A percentile compares a stretch with the other conserved stretches of the same genome.
These are phyloP conservation scores for Breviolum minutum DNA, from an alignment of 73 alveolate genomes.

Conservation along the genomic window DNA sequence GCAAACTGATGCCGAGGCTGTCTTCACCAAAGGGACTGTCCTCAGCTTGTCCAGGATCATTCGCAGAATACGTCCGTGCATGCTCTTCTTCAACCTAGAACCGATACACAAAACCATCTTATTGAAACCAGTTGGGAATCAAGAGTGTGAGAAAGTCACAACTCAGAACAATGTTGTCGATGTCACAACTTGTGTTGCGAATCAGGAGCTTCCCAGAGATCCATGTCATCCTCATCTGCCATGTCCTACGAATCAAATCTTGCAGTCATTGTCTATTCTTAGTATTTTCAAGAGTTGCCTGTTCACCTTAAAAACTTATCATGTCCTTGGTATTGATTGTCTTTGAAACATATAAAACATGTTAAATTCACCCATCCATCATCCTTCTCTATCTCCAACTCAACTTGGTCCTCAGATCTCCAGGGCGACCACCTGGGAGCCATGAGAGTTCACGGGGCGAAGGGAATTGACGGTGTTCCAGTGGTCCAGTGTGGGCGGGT, in stretches of 20 bases:
- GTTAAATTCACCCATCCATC: too few species aligned
- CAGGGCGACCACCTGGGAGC: constrained; percentile 13
- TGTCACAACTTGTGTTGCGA: background rate
- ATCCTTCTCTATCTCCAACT: background rate
- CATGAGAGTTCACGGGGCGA: too few species aligned
- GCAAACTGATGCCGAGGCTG: constrained; percentile 34
- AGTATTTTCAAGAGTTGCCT: too few species aligned
- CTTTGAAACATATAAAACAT: too few species aligned
- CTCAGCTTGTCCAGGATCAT: background rate
- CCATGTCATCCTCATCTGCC: constrained; percentile 51
- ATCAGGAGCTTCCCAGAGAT: constrained; percentile 18
- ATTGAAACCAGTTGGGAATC: too few species aligned
- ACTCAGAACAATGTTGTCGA: background rate
- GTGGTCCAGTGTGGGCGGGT: too few species aligned
- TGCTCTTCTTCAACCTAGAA: too few species aligned
- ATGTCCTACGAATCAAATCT: background rate
- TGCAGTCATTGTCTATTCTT: background rate
- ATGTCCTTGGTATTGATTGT: too few species aligned
- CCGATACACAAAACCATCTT: too few species aligned
- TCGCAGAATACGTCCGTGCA: background rate
- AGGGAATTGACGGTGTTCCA: too few species aligned
- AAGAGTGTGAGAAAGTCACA: too few species aligned
- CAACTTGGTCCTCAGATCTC: background rate
- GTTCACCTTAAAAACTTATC: too few species aligned
- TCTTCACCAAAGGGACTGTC: constrained; percentile 55